Conservation (phyloP, 495 filamentous ascomycete genomes). For the Penicillium bovifimosum region DNA sequence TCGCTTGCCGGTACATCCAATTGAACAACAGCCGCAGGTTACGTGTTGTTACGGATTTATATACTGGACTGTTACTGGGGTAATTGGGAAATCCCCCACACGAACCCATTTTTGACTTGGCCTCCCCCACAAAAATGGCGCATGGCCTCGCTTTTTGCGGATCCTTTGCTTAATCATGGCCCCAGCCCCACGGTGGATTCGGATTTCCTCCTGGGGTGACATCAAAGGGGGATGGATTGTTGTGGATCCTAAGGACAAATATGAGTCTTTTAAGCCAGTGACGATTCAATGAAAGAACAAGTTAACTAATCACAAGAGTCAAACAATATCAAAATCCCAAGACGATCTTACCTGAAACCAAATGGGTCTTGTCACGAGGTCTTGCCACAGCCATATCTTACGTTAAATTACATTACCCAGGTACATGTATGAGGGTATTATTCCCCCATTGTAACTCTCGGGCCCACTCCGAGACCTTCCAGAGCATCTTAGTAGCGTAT, state of each 20-base stretch:
- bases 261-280: too few relatives aligned
- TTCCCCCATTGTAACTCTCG: not conserved
- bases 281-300: not conserved
- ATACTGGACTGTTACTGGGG: not conserved
- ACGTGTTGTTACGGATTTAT: not conserved
- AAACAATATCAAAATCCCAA: not conserved
- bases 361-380: conserved; percentile 1
- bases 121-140: conserved; percentile 32
- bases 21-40: conserved; percentile 1
- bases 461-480: conserved; percentile 1
- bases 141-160: conserved; percentile 20
- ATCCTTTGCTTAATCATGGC: conserved; percentile 8
- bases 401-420: too few relatives aligned
- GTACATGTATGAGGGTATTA: not conserved
- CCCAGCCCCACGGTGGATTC: not conserved
- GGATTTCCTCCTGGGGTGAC: not conserved
- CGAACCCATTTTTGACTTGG: conserved; percentile 14
- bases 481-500: not conserved
- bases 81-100: conserved; percentile 22
- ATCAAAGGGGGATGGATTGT: not conserved
- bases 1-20: conserved; percentile 1
- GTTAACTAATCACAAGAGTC: not conserved
- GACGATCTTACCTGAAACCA: conserved; percentile 3
- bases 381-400: not conserved
- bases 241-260: too few relatives aligned